Base-by-base conservation (phyloP, 768 basidiomycete genomes). In the Lactarius tabidus region DNA sequence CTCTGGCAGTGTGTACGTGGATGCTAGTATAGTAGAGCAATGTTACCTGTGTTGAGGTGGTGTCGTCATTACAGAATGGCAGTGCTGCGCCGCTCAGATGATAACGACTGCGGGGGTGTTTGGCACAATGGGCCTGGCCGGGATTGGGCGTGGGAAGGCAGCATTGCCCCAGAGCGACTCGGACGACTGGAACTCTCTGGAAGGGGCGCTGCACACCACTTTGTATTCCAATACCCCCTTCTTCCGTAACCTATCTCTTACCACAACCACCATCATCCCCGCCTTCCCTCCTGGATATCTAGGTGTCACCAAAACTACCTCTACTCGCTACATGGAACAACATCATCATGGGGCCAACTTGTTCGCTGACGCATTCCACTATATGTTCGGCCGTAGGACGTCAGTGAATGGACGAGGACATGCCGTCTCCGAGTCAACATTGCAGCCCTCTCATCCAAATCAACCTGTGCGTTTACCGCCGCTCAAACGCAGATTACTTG, bases 361-460 rank as follows among this genome's bases (percentile, higher is more conserved):
- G 23, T n/a, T 60, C 12, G 36, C 41, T 8, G 36, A 56, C 23
- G 52, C 59, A 29, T 38, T 65, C 36, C 48, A 62, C 39, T 12
- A 61, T 20, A 1, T 67, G 36, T 66, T 67, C 41, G 56, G 66
- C 20, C 57, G 64, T 54, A 28, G 38, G 29, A 52, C 59, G 31
- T 65, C 64, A 2, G 28, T 20, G 4, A 60, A 61, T 14, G 59
- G 51, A 18, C 58, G 33, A 26, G 51, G 54, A 18, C 23, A 59
- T 35, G 26, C 18, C 35, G 23, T 54, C 14, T 35, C 29, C 15
- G 38, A 8, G 1, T 17, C 28, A 39, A 15, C 23, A 15, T 61
- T 35, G 31, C 52, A 57, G 29, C 52, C 57, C 12, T 48, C 56
- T 23, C 54, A 28, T 1, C 33, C 67, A 31, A 35, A 43, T 35